Evolutionary conservation across 2,329 filamentous ascomycete species (phyloP).

Genomic region (Beauveria brongniartii): DNA sequence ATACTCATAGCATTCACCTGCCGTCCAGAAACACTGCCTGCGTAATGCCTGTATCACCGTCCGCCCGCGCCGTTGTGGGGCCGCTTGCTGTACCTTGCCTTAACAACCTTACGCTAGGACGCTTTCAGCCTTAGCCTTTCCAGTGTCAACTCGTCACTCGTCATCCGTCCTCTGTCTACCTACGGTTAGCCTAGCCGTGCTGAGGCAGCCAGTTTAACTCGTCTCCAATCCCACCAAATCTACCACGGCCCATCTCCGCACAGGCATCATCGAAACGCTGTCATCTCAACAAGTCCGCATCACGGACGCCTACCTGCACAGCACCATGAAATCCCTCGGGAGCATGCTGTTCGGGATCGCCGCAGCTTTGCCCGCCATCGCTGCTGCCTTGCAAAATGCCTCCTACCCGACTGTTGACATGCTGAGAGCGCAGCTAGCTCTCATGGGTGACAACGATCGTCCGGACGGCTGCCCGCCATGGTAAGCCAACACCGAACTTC

Average conservation of each 20-base stretch:
- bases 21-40: background rate
- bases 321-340: constrained; percentile 33
- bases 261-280: background rate
- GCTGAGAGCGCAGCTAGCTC: constrained; percentile 56
- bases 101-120: background rate
- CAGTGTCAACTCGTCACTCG: background rate
- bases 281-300: constrained; percentile 15
- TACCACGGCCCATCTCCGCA: background rate
- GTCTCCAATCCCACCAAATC: background rate
- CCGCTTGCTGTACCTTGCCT: background rate
- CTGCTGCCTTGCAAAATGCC: constrained; percentile 35
- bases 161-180: background rate
- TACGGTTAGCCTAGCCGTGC: background rate
- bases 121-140: background rate
- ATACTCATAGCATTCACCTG: too few relatives aligned
- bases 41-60: background rate
- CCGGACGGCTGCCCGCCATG: constrained; percentile 74
- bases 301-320: background rate
- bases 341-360: constrained; percentile 32
- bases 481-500: constrained; percentile 30
- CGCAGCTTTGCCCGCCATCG: constrained; percentile 31
- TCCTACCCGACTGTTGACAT: constrained; percentile 56
- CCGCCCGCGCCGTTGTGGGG: background rate
- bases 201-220: background rate
- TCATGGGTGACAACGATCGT: constrained; percentile 55